A percentile compares a stretch with the other conserved stretches of the same genome.
phyloP scores from a whole-genome alignment of 164 flowering plant species.

The Buxus sempervirens region DNA sequence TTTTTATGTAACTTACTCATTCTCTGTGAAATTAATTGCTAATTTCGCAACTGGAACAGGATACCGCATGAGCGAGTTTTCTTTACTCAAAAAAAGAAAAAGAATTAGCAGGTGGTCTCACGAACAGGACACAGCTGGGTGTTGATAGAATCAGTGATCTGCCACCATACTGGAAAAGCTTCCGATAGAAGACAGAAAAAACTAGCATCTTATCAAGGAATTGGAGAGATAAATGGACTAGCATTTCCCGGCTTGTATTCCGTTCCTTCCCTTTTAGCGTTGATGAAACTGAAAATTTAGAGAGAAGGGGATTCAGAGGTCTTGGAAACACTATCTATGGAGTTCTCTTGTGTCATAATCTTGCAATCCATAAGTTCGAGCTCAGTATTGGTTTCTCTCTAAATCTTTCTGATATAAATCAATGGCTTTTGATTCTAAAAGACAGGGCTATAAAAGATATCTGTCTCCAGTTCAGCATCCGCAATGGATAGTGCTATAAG shows the following conservation, averaged over 20 bases:
- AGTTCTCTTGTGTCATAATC: slow-evolving; percentile 56
- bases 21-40: too few relatives aligned
- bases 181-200: slow-evolving; percentile 59
- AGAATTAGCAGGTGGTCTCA: too few relatives aligned
- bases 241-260: slow-evolving; percentile 45
- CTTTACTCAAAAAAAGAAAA: too few relatives aligned
- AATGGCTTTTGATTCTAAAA: slow-evolving; percentile 64
- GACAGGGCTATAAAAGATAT: slow-evolving; percentile 48
- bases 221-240: slow-evolving; percentile 72
- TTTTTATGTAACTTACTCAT: too few relatives aligned
- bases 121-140: too few relatives aligned
- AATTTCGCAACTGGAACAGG: not conserved
- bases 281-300: slow-evolving; percentile 8
- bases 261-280: slow-evolving; percentile 24
- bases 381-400: slow-evolving; percentile 30
- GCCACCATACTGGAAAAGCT: slow-evolving; percentile 54
- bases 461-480: slow-evolving; percentile 36
- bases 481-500: slow-evolving; percentile 44
- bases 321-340: slow-evolving; percentile 42
- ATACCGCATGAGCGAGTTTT: not conserved
- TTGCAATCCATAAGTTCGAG: slow-evolving; percentile 64
- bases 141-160: slow-evolving; percentile 58
- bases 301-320: slow-evolving; percentile 22
- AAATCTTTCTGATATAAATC: slow-evolving; percentile 53
- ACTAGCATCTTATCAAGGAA: slow-evolving; percentile 56